phyloP scores from a whole-genome alignment of 1,284 basidiomycete genomes.

The Peniophora sp. region DNA sequence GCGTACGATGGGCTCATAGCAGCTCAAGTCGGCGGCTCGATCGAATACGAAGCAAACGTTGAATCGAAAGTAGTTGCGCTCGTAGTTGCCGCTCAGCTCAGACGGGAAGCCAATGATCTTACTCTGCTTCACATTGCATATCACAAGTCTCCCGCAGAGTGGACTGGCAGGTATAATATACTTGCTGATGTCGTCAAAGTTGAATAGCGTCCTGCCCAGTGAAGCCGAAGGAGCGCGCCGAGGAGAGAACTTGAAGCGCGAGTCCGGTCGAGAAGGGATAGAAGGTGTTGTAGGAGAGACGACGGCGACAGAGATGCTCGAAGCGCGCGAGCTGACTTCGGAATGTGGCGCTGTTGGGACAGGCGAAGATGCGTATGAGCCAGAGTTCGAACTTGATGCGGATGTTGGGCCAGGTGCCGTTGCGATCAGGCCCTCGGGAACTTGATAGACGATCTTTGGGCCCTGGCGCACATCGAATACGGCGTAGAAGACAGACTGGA shows the following conservation, averaged over 20 bases:
- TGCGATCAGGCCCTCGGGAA: conserved; percentile 79
- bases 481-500: conserved; percentile 83
- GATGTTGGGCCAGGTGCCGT: neutral
- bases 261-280: conserved; percentile 28
- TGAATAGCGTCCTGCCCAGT: conserved; percentile 59
- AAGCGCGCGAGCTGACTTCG: conserved; percentile 24
- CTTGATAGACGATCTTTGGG: conserved; percentile 82
- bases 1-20: conserved; percentile 93
- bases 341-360: conserved; percentile 37
- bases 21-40: conserved; percentile 79
- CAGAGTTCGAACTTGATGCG: conserved; percentile 3
- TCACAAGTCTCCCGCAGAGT: conserved; percentile 86
- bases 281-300: conserved; percentile 23
- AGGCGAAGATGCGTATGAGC: conserved; percentile 30
- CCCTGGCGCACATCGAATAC: conserved; percentile 79
- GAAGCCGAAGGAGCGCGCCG: conserved; percentile 39
- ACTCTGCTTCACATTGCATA: conserved; percentile 63
- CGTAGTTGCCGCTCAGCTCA: conserved; percentile 65
- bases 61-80: conserved; percentile 87
- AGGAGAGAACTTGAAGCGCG: conserved; percentile 37
- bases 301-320: conserved; percentile 34
- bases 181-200: conserved; percentile 87
- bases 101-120: conserved; percentile 88
- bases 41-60: conserved; percentile 98
- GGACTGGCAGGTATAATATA: conserved; percentile 89